Evolutionary conservation across 2,329 filamentous ascomycete species (phyloP).

Genomic region (Metarhizium sp.): DNA sequence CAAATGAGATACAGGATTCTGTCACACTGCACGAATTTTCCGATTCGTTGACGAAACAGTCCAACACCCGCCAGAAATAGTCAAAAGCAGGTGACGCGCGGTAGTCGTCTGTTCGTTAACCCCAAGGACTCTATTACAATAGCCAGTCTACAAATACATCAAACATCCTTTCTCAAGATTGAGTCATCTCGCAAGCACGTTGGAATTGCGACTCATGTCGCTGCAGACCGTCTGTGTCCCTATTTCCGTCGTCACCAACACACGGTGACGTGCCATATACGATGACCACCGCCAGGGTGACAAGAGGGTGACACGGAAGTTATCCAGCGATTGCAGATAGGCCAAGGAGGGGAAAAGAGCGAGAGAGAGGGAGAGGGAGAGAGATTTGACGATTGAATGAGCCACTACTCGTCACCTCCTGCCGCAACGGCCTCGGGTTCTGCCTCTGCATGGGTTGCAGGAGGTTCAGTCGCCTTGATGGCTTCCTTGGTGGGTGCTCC

Average conservation of each 20-base stretch:
- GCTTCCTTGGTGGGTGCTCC: conserved; percentile 16
- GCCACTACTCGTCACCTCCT: conserved; percentile 16
- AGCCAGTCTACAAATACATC: conserved; percentile 1
- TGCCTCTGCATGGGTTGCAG: conserved; percentile 13
- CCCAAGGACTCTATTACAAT: neutral
- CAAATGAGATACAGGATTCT: neutral
- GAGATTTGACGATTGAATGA: neutral
- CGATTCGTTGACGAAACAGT: neutral
- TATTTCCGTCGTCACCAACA: neutral
- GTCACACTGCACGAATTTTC: neutral
- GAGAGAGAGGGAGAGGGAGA: neutral
- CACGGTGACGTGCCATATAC: neutral
- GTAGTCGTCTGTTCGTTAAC: neutral
- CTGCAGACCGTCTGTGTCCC: neutral
- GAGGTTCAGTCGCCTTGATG: conserved; percentile 14
- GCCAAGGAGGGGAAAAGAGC: neutral
- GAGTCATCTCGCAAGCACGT: neutral
- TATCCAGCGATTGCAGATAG: neutral
- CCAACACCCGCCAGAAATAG: neutral
- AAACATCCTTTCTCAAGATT: neutral
- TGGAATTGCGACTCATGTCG: neutral
- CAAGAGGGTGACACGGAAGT: neutral
- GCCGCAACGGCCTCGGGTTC: conserved; percentile 20
- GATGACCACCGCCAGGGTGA: neutral
- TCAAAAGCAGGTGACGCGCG: neutral